phyloP scores from a whole-genome alignment of 805 yeast genomes.

The Pichia paraexigua region DNA sequence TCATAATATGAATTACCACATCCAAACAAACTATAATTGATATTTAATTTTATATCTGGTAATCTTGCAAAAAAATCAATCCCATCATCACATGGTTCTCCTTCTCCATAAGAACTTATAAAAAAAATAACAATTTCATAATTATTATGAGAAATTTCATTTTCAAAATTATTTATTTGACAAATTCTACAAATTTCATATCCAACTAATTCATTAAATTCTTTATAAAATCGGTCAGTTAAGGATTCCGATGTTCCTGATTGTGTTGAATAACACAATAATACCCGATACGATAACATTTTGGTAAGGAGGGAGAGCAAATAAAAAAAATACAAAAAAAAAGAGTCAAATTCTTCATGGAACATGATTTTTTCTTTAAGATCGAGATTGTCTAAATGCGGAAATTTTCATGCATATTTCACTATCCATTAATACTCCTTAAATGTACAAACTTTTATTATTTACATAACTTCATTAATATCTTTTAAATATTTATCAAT shows the following conservation, averaged over 20 bases:
- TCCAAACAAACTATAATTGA: conserved; percentile 71
- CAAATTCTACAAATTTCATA: neutral
- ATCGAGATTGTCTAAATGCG: neutral
- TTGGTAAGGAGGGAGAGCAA: neutral
- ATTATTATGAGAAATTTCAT: neutral
- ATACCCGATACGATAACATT: conserved; percentile 44
- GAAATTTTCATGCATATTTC: neutral
- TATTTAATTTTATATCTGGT: conserved; percentile 29
- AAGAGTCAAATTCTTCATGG: too few relatives aligned
- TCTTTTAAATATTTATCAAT: conserved; percentile 21
- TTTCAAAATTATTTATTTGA: neutral
- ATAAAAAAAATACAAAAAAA: too few relatives aligned
- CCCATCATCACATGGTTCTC: conserved; percentile 93
- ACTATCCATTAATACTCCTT: too few relatives aligned
- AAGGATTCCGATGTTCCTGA: conserved; percentile 94
- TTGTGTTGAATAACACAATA: conserved; percentile 81
- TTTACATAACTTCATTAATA: neutral
- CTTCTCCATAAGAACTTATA: conserved; percentile 92
- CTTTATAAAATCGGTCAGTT: conserved; percentile 31
- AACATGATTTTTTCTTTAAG: neutral
- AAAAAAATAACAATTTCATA: conserved; percentile 38
- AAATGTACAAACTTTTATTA: neutral
- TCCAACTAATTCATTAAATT: conserved; percentile 18
- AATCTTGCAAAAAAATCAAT: conserved; percentile 43
- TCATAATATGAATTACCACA: conserved; percentile 91